Evolutionary conservation across 495 filamentous ascomycete genomes (phyloP).

Genomic region (Penicillium diatomitis): DNA sequence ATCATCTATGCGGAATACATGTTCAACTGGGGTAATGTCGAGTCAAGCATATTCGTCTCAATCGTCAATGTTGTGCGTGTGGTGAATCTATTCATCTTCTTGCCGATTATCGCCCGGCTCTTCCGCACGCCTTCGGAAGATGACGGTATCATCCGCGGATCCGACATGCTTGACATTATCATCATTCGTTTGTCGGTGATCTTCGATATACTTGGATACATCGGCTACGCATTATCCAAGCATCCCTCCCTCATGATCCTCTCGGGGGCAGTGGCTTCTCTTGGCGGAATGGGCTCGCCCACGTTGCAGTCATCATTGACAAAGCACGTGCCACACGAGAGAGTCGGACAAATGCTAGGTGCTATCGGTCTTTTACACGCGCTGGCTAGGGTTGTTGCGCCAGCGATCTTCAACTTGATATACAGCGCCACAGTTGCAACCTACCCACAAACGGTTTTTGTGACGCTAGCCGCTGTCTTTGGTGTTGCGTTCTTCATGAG

Average conservation of each 20-base stretch:
- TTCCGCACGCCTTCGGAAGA: constrained; percentile 44
- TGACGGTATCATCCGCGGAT: constrained; percentile 52
- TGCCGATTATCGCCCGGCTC: constrained; percentile 62
- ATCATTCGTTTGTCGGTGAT: constrained; percentile 68
- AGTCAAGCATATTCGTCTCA: constrained; percentile 70
- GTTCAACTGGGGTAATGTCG: constrained; percentile 73
- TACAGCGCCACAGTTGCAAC: constrained; percentile 73
- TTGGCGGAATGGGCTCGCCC: constrained; percentile 79
- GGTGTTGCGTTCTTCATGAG: constrained; percentile 53
- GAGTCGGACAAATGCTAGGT: constrained; percentile 75
- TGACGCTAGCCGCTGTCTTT: constrained; percentile 60
- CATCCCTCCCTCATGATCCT: constrained; percentile 48
- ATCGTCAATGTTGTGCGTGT: constrained; percentile 68
- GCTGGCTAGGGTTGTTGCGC: constrained; percentile 66
- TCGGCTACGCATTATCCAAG: constrained; percentile 59
- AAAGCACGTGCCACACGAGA: constrained; percentile 79
- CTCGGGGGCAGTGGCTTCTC: constrained; percentile 59
- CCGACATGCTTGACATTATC: constrained; percentile 65
- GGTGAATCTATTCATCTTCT: constrained; percentile 57
- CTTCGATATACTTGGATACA: constrained; percentile 67
- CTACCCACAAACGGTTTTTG: constrained; percentile 74
- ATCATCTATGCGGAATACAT: constrained; percentile 69
- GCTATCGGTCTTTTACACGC: constrained; percentile 82
- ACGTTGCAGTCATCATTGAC: constrained; percentile 75
- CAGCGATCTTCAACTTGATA: constrained; percentile 72